These are phyloP conservation scores for Pichia sp. DNA, from an alignment of 1,139 yeast species.

Conservation along the genomic window DNA sequence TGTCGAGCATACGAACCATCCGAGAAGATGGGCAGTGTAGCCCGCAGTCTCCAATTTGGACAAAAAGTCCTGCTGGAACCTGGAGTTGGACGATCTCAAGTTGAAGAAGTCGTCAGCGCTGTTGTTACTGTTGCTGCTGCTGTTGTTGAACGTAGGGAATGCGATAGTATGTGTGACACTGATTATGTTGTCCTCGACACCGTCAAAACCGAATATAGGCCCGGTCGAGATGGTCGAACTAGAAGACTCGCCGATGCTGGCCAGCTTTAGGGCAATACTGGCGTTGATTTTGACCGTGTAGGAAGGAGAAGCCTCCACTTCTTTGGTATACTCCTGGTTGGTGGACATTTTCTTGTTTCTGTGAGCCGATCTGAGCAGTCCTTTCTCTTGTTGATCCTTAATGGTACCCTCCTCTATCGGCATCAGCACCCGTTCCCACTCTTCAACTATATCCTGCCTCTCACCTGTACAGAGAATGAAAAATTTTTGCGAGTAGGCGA, in stretches of 20 bases:
- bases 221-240: slow-evolving; percentile 71
- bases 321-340: slow-evolving; percentile 1
- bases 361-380: not conserved
- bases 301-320: slow-evolving; percentile 6
- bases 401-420: no score
- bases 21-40: slow-evolving; percentile 69
- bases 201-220: slow-evolving; percentile 73
- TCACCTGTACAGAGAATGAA: not conserved
- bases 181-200: slow-evolving; percentile 42
- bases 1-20: slow-evolving; percentile 75
- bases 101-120: slow-evolving; percentile 48
- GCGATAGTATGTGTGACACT: slow-evolving; percentile 51
- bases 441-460: not conserved
- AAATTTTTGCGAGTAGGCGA: not conserved
- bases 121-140: slow-evolving; percentile 66
- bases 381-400: no score
- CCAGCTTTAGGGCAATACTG: slow-evolving; percentile 63
- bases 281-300: slow-evolving; percentile 45
- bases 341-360: slow-evolving; percentile 3
- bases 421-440: not conserved
- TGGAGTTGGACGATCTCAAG: slow-evolving; percentile 54
- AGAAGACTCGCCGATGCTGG: slow-evolving; percentile 69
- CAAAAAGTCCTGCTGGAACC: slow-evolving; percentile 68
- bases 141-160: slow-evolving; percentile 38
- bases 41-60: slow-evolving; percentile 60